Evolutionary conservation across 257 asterid genomes (phyloP), one percentile per base, ranked within the genome.

Genomic region (Ligustrum vulgare): DNA sequence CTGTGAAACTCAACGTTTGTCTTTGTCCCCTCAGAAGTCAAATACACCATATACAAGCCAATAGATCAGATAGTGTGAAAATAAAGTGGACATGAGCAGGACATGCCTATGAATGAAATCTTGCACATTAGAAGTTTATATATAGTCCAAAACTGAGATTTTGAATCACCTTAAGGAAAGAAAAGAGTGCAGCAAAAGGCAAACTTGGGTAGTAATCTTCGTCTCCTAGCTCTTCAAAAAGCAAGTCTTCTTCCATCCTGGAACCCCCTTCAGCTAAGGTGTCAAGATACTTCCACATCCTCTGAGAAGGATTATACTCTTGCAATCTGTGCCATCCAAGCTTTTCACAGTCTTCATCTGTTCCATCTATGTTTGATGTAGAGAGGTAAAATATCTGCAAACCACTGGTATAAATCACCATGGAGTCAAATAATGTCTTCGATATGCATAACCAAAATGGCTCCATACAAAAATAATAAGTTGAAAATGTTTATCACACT

Each of bases 181-280:
- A 92, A 84, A 94, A 94, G 41, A 92, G 88, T 4, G 99, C 96
- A 69, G 98, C 96, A 82, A 92, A 94, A 75, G 99, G 99, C 87
- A 92, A 86, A 81, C 96, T 94, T 75, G 99, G 86, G 69, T 71
- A 80, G 89, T 94, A 94, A 80, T 94, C 99, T 62, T 91, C 97
- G 78, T 94, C 98, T 69, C 79, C 91, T 64, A 91, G 79, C 69
- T 94, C 99, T 80, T 92, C 98, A 33, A 71, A 72, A 79, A 87
- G 79, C 75, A 84, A 88, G 70, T 88, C 94, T 49, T 92, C 91
- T 67, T 91, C 92, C 51, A 77, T 78, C 15, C 69, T 71, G 20
- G 83, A 69, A 80, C 74, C 78, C 51, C 80, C 85, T 87, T 82
- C 90, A 72, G 85, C 89, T 71, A 89, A 65, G 60, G 78, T 71